Evolutionary conservation across 1,284 basidiomycete genomes (phyloP), one percentile per base, ranked within the genome.

Genomic region (Leccinum griseonigrum): DNA sequence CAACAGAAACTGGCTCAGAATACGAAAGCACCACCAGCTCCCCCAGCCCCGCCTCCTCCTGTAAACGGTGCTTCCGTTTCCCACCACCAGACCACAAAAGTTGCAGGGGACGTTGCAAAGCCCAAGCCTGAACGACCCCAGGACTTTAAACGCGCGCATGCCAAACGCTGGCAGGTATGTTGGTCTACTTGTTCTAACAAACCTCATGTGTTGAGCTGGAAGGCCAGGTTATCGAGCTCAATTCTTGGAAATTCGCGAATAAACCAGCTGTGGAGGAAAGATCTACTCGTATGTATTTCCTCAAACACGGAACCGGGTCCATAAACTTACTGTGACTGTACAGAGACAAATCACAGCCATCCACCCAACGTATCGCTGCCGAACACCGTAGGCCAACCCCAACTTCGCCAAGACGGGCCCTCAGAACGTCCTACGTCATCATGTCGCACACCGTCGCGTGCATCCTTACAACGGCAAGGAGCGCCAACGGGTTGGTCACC

Each of bases 401-500:
- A 60, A 32, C 46, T 40, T 57, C 52, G 14, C 36, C 29, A 48
- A n/a, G 13, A 5, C 29, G 10, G 1, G 14, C 26, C 51, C 8
- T 50, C 26, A 26, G 38, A 13, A 53, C 31, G 9, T 32, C 60
- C 46, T 10, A 31, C 54, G 4, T n/a, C 61, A 26, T 56, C 54
- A 22, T 46, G 10, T 46, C 60, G 59, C 22, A 65, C 57, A 40
- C 59, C 64, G 28, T 58, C 61, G 7, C 60, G 59, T 7, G 22
- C 54, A 28, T n/a, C 66, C 11, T 40, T 22, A 11, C 63, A 16
- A 53, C 61, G 13, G 6, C 68, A 65, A 63, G 71, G 66, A 28
- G 74, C 70, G 14, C 70, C 70, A 22, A 64, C 74, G 18, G 58
- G 73, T 34, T 73, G 71, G 71, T 72, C 74, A 13, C 56, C 36